Evolutionary conservation across 2,329 filamentous ascomycete genomes (phyloP).

Genomic region (Penicillium sp.): DNA sequence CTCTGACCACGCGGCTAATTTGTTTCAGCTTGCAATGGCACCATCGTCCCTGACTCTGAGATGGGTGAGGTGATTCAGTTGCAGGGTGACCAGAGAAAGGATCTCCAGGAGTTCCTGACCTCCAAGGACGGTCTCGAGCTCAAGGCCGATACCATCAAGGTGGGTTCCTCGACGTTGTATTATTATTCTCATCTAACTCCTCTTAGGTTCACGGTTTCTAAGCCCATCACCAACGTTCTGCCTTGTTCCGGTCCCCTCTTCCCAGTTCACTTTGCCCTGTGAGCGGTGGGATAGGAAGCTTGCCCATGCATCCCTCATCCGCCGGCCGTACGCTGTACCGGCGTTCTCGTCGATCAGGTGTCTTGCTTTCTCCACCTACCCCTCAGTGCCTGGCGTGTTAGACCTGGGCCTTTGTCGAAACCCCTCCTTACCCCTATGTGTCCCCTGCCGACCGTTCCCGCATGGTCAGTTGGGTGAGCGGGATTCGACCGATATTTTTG

Average conservation of each 20-base stretch:
- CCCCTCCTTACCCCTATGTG: conserved; percentile 29
- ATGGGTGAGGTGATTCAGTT: conserved; percentile 99
- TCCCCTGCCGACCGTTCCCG: conserved; percentile 17
- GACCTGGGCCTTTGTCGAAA: conserved; percentile 35
- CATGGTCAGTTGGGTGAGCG: conserved; percentile 25
- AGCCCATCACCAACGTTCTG: conserved; percentile 41
- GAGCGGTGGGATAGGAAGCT: conserved; percentile 41
- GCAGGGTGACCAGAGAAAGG: conserved; percentile 98
- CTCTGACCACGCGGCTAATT: conserved; percentile 20
- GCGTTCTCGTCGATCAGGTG: conserved; percentile 23
- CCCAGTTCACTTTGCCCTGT: conserved; percentile 40
- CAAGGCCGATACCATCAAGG: conserved; percentile 96
- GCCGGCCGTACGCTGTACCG: conserved; percentile 23
- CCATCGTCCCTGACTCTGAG: conserved; percentile 91
- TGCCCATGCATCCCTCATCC: conserved; percentile 28
- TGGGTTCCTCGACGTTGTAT: conserved; percentile 39
- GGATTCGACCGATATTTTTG: conserved; percentile 26
- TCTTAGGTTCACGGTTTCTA: conserved; percentile 56
- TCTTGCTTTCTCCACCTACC: conserved; percentile 25
- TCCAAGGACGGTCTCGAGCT: conserved; percentile 94
- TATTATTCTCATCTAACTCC: conserved; percentile 4
- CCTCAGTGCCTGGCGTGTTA: conserved; percentile 31
- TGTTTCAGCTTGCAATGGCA: conserved; percentile 92
- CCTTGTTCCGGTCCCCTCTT: conserved; percentile 47
- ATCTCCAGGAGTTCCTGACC: conserved; percentile 95